Conservation (phyloP, 768 basidiomycete species). For the Pholiota microspora region DNA sequence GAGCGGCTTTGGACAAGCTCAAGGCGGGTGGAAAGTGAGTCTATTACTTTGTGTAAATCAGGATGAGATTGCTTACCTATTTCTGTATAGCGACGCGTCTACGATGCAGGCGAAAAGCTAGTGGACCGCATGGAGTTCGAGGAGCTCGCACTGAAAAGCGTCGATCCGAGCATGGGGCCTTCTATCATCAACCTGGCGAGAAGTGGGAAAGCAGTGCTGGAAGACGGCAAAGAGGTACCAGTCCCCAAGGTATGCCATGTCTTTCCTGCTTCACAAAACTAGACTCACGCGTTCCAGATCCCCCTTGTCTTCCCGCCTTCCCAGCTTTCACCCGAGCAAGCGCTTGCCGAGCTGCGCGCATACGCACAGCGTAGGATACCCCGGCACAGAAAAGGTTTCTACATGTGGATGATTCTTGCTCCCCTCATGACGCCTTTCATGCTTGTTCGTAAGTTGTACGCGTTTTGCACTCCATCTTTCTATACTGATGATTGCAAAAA, state of each 20-base stretch:
- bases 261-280: not conserved
- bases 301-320: constrained; percentile 61
- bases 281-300: constrained; percentile 45
- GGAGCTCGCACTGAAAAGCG: constrained; percentile 69
- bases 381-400: constrained; percentile 64
- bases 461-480: not conserved
- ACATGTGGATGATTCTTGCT: constrained; percentile 59
- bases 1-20: constrained; percentile 67
- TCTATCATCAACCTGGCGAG: constrained; percentile 23
- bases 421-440: constrained; percentile 77
- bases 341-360: constrained; percentile 45
- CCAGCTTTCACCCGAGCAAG: constrained; percentile 29
- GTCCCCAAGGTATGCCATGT: constrained; percentile 10
- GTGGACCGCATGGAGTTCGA: constrained; percentile 78
- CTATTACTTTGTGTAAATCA: constrained; percentile 1
- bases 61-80: not conserved
- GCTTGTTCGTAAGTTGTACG: constrained; percentile 61
- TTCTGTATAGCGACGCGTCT: constrained; percentile 51
- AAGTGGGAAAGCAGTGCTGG: constrained; percentile 20
- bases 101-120: constrained; percentile 62
- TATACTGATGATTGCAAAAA: not conserved
- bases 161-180: constrained; percentile 73
- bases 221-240: constrained; percentile 19
- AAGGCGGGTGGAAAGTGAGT: constrained; percentile 72
- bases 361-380: constrained; percentile 57